Conservation (phyloP, 177 flowering plant genomes). For the Vitis hybrid region DNA sequence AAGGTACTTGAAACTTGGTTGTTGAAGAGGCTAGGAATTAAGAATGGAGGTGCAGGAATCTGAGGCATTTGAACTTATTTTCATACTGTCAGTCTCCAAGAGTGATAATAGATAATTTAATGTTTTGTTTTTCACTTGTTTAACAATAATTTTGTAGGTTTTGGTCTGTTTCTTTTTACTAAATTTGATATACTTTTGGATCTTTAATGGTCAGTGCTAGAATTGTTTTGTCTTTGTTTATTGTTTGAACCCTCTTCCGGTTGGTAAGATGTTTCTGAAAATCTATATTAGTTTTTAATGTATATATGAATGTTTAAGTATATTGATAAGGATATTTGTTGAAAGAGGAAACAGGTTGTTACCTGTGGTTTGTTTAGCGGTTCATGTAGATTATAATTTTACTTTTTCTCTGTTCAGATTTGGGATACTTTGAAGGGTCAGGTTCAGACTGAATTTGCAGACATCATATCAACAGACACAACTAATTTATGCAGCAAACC, state of each 20-base stretch:
- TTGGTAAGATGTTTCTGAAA: too few relatives aligned
- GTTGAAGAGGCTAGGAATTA: background rate
- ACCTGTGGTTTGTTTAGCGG: background rate
- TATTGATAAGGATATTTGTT: background rate
- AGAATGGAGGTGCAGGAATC: too few relatives aligned
- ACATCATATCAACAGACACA: slow-evolving; percentile 47
- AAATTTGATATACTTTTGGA: too few relatives aligned
- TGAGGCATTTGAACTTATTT: too few relatives aligned
- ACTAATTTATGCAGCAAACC: slow-evolving; percentile 37
- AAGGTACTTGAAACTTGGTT: slow-evolving; percentile 47
- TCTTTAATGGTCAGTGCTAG: too few relatives aligned
- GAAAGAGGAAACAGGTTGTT: background rate
- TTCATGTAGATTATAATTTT: background rate
- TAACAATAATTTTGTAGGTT: too few relatives aligned
- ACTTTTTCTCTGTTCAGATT: slow-evolving; percentile 43
- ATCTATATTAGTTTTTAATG: background rate
- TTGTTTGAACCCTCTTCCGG: too few relatives aligned
- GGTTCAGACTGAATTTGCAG: slow-evolving; percentile 81
- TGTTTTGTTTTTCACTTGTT: too few relatives aligned
- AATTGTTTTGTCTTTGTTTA: too few relatives aligned
- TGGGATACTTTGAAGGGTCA: slow-evolving; percentile 97
- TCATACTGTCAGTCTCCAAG: too few relatives aligned
- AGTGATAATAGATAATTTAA: too few relatives aligned
- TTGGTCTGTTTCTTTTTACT: too few relatives aligned
- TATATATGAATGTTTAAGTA: background rate